phyloP scores from a whole-genome alignment of 1,284 basidiomycete genomes.

The Retiboletus fuscus region DNA sequence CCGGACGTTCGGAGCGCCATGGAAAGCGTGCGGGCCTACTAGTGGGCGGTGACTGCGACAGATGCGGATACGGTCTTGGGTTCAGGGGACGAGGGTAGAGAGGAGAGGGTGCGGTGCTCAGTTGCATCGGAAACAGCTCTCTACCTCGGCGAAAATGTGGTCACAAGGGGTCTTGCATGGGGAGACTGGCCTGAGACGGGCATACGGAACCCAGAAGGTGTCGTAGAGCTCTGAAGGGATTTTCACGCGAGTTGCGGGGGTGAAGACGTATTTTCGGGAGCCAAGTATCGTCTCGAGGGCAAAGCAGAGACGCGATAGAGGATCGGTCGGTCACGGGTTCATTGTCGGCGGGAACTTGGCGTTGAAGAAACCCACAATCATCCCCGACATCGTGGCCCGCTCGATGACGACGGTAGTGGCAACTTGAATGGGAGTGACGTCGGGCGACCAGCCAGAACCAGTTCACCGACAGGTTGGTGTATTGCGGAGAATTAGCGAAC shows the following conservation, averaged over 20 bases:
- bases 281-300: conserved; percentile 82
- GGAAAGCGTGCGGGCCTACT: conserved; percentile 7
- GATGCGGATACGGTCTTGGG: conserved; percentile 90
- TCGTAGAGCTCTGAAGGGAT: conserved; percentile 83
- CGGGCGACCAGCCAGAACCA: too few species aligned
- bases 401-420: background rate
- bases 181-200: conserved; percentile 69
- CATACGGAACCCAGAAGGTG: conserved; percentile 81
- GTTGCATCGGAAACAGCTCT: conserved; percentile 93
- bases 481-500: too few species aligned
- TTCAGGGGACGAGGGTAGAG: conserved; percentile 3
- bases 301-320: conserved; percentile 76
- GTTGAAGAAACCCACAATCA: conserved; percentile 59
- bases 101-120: conserved; percentile 55
- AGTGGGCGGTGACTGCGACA: conserved; percentile 88
- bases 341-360: conserved; percentile 63
- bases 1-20: conserved; percentile 27
- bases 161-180: conserved; percentile 73
- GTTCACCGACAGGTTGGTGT: too few species aligned
- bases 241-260: conserved; percentile 75
- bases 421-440: too few species aligned
- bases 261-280: conserved; percentile 80
- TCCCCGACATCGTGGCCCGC: conserved; percentile 52
- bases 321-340: conserved; percentile 65
- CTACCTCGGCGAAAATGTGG: conserved; percentile 85